These are phyloP conservation scores for Adansonia grandidieri DNA, from an alignment of 441 rosid species.

Conservation along the genomic window DNA sequence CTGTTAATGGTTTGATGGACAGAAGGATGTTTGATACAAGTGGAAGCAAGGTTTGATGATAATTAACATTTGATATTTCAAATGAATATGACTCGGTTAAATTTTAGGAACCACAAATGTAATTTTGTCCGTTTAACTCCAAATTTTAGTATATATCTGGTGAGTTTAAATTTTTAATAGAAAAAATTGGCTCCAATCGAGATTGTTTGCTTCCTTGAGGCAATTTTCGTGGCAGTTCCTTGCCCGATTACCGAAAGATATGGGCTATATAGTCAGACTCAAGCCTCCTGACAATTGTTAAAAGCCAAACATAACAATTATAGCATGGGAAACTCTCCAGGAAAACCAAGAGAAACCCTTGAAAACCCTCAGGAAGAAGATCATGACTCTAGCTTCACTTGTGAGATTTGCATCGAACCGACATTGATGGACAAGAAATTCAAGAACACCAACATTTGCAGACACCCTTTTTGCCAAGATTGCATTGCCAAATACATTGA, in stretches of 20 bases:
- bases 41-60: neutral
- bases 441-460: constrained; percentile 24
- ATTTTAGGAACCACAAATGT: neutral
- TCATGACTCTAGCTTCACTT: constrained; percentile 23
- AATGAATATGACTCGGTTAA: neutral
- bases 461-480: constrained; percentile 33
- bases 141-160: neutral
- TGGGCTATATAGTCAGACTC: too few relatives aligned
- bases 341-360: neutral
- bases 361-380: constrained; percentile 11
- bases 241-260: too few relatives aligned
- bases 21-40: too few relatives aligned
- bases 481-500: constrained; percentile 36
- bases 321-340: constrained; percentile 7
- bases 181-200: neutral
- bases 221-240: too few relatives aligned
- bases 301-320: neutral
- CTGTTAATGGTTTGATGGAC: neutral
- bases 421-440: constrained; percentile 24
- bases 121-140: neutral
- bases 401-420: constrained; percentile 38
- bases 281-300: neutral
- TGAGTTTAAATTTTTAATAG: neutral
- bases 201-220: neutral
- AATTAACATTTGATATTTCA: neutral